Percentiles rank a stretch among this genome's conserved stretches.
Conservation (phyloP, 2,329 filamentous ascomycete genomes). For the Fusarium liriodendri region DNA sequence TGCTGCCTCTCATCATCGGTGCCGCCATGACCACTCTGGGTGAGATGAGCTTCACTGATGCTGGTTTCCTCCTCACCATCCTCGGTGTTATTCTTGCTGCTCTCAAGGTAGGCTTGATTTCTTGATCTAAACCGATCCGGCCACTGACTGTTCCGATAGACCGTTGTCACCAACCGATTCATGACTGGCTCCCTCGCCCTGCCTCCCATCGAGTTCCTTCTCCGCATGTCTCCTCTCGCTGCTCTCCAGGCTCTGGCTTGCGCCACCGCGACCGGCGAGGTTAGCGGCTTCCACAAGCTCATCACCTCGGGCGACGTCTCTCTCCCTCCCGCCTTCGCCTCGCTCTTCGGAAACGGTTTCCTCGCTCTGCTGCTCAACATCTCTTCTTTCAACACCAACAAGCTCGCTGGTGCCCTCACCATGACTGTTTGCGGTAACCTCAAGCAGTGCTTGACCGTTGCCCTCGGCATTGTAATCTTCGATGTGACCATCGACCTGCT, state of each 20-base stretch:
- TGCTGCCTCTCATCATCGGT: constrained; percentile 70
- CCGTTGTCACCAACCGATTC: constrained; percentile 72
- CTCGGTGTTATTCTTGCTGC: constrained; percentile 66
- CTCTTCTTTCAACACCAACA: constrained; percentile 68
- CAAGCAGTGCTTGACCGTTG: constrained; percentile 68
- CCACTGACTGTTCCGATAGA: constrained; percentile 50
- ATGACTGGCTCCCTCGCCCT: constrained; percentile 71
- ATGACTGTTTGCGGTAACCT: constrained; percentile 71
- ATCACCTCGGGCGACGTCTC: constrained; percentile 51
- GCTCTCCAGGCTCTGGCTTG: constrained; percentile 65
- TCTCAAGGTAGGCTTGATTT: constrained; percentile 57
- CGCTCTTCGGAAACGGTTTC: constrained; percentile 62
- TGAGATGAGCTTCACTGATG: constrained; percentile 71
- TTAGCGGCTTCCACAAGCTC: constrained; percentile 53
- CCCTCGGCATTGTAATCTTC: constrained; percentile 65
- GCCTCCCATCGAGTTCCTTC: constrained; percentile 69
- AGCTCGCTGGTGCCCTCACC: constrained; percentile 66
- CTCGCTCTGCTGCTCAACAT: constrained; percentile 68
- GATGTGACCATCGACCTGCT: constrained; percentile 60
- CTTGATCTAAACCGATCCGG: no score
- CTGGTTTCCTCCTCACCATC: constrained; percentile 66
- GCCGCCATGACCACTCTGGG: constrained; percentile 70
- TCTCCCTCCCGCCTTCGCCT: constrained; percentile 52
- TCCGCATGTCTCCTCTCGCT: constrained; percentile 71
- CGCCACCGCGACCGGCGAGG: constrained; percentile 64